phyloP scores from a whole-genome alignment of 768 basidiomycete genomes.

The Pleurotus eryngii region DNA sequence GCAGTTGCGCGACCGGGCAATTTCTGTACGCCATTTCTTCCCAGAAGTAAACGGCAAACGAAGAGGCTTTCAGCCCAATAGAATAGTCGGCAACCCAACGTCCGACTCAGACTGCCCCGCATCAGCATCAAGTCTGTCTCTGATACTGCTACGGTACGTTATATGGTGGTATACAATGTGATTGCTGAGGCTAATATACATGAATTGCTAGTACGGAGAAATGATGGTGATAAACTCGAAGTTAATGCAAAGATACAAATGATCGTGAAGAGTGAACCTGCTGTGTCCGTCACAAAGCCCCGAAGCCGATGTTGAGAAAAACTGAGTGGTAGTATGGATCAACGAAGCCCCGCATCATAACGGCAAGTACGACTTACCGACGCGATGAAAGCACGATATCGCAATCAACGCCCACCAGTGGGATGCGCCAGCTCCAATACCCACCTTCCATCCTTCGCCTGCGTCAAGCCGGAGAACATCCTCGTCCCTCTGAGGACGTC shows the following conservation, averaged over 20 bases:
- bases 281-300: neutral
- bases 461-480: slow-evolving; percentile 50
- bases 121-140: too few species aligned
- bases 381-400: neutral
- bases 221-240: neutral
- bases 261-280: slow-evolving; percentile 2
- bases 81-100: too few species aligned
- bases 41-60: too few species aligned
- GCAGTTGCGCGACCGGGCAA: too few species aligned
- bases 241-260: neutral
- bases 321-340: too few species aligned
- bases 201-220: neutral
- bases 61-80: too few species aligned
- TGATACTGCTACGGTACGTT: too few species aligned
- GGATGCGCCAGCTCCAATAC: slow-evolving; percentile 18
- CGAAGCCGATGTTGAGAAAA: neutral
- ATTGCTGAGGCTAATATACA: too few species aligned
- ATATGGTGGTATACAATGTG: too few species aligned
- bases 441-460: slow-evolving; percentile 33
- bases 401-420: neutral
- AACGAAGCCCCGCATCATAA: too few species aligned
- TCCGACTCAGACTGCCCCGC: too few species aligned
- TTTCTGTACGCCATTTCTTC: too few species aligned
- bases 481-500: slow-evolving; percentile 52
- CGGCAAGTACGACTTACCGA: neutral